These are phyloP conservation scores for Penicillium sp. DNA, from an alignment of 2,329 filamentous ascomycete genomes.

Conservation along the genomic window DNA sequence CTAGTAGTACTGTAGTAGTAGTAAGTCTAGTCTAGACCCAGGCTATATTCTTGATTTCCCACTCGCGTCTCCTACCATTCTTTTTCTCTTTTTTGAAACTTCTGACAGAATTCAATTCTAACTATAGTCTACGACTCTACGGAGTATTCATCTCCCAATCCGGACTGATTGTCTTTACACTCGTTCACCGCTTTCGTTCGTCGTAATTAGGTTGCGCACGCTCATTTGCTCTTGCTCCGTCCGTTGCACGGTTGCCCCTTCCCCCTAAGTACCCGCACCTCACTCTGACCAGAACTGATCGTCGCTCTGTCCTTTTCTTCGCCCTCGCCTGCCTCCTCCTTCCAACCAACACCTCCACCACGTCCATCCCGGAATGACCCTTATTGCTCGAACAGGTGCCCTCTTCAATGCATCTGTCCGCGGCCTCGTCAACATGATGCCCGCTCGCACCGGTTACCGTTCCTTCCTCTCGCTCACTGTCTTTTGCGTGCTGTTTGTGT, in stretches of 20 bases:
- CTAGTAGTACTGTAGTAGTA: too few species aligned
- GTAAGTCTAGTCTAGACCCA: too few species aligned
- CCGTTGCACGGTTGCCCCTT: neutral
- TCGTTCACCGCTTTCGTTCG: too few species aligned
- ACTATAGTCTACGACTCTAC: too few species aligned
- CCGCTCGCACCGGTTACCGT: slow-evolving; percentile 11
- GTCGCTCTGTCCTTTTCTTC: neutral
- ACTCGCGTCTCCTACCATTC: too few species aligned
- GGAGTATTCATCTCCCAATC: too few species aligned
- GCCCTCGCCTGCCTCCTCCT: neutral
- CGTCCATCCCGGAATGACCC: slow-evolving; percentile 7
- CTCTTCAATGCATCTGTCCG: slow-evolving; percentile 13
- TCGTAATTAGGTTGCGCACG: neutral
- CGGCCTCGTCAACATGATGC: slow-evolving; percentile 11
- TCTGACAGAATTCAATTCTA: too few species aligned
- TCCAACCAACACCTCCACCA: too few species aligned
- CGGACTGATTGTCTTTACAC: too few species aligned
- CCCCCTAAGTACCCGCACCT: neutral
- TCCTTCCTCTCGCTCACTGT: slow-evolving; percentile 13
- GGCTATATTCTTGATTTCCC: too few species aligned
- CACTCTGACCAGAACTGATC: neutral
- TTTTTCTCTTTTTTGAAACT: too few species aligned
- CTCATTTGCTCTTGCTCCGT: neutral
- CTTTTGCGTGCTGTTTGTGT: slow-evolving; percentile 14
- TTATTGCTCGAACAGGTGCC: slow-evolving; percentile 9